Evolutionary conservation across 345 rosid species (phyloP).

Genomic region (rapeseed (Brassica napus)): Da-Ae NC_063443.1:17820501-17821000

Average conservation of each 20-base stretch:
- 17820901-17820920: not conserved
- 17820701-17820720: constrained; percentile 61
- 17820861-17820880: not conserved
- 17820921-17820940: constrained; percentile 67
- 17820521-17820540: constrained; percentile 75
- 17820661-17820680: constrained; percentile 51
- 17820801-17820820: constrained; percentile 93
- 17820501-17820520: constrained; percentile 92
- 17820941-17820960: constrained; percentile 93
- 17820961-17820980: constrained; percentile 90
- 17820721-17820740: constrained; percentile 73
- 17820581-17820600: constrained; percentile 78
- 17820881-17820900: not conserved
- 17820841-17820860: constrained; percentile 71
- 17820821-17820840: constrained; percentile 87
- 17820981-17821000: constrained; percentile 85
- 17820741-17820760: constrained; percentile 60
- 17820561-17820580: constrained; percentile 79
- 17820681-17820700: constrained; percentile 98
- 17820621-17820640: no score
- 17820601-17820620: constrained; percentile 60
- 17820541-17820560: constrained; percentile 69
- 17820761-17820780: constrained; percentile 93
- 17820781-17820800: constrained; percentile 93
- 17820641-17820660: not conserved